Base-by-base conservation (phyloP, 495 filamentous ascomycete genomes). In the Cercophora newfieldiana region DNA sequence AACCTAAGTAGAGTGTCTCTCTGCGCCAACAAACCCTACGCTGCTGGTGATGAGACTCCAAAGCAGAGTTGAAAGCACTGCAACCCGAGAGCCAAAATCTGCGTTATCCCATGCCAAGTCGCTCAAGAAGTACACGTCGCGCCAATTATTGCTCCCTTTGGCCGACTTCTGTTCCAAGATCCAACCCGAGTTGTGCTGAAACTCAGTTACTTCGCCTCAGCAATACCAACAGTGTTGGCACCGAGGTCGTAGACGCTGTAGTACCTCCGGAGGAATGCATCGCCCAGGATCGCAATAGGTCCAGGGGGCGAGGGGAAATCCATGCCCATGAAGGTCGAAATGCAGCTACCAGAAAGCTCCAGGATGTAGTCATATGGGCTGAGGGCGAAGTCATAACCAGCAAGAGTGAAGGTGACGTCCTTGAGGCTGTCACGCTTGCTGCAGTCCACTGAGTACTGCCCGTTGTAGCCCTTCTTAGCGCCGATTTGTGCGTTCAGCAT, bases 401-500 rank as follows among this genome's bases (percentile, higher is more conserved):
- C 77, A 22, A 99, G 86, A 63, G 86, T 94, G 81, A 98, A 97
- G 66, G 88, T 91, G 65, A 99, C 82, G 66, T 98, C 91, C 61
- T 94, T 92, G 28, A 98, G 87, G 55, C 80, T 85, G 77, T 89
- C 87, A 56, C 93, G 91, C 82, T 90, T 92, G 8, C 79, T 80
- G 79, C 96, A 99, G 61, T 98, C 96, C 65, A 99, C 84, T 31
- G 86, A 89, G 83, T 97, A 99, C 80, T 98, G 96, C 66, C 96
- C 96, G 72, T 90, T 94, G 80, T 86, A 98, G 62, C 89, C 85
- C 89, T 98, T 98, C 86, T 93, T 97, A 66, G 96, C 96, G 61
- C 96, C 96, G 57, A 99, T 97, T 82, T 98, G 90, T 80, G 91
- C 90, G 85, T 99, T 99, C 64, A 99, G 85, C 68, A 99, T 92